These are phyloP conservation scores for Phaeophleospora eucalypticola DNA, from an alignment of 2,329 filamentous ascomycete species.

Conservation along the genomic window DNA sequence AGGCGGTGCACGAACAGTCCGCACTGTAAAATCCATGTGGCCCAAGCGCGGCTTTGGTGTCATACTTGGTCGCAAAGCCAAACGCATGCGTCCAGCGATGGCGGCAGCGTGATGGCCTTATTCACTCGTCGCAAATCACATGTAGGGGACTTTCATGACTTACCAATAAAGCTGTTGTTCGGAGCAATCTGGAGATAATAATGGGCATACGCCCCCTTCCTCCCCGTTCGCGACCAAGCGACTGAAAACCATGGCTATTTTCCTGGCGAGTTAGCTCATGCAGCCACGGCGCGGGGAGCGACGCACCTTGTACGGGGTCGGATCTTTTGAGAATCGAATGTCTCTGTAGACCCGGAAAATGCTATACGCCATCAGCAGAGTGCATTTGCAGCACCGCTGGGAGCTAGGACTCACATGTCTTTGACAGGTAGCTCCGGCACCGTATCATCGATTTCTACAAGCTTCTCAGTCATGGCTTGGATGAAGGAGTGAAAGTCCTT, in stretches of 20 bases:
- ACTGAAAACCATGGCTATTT: constrained; percentile 72
- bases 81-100: no score
- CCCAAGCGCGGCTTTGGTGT: no score
- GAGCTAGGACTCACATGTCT: constrained; percentile 57
- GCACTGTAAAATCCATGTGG: no score
- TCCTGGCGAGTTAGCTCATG: constrained; percentile 18
- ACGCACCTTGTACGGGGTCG: constrained; percentile 79
- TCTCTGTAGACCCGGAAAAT: constrained; percentile 85
- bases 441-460: constrained; percentile 71
- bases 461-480: constrained; percentile 63
- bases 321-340: constrained; percentile 77
- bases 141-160: constrained; percentile 34
- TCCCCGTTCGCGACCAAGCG: constrained; percentile 80
- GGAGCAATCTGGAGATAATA: constrained; percentile 87
- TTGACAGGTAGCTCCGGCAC: constrained; percentile 82
- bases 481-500: constrained; percentile 81
- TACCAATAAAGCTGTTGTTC: constrained; percentile 65
- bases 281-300: constrained; percentile 2
- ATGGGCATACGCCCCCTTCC: constrained; percentile 80
- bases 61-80: no score
- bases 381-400: constrained; percentile 8
- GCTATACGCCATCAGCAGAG: constrained; percentile 32
- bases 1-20: no score
- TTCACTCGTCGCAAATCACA: no score
- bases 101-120: no score